Conservation (phyloP, 1,139 yeast species). For the Yarrowia galli region DNA sequence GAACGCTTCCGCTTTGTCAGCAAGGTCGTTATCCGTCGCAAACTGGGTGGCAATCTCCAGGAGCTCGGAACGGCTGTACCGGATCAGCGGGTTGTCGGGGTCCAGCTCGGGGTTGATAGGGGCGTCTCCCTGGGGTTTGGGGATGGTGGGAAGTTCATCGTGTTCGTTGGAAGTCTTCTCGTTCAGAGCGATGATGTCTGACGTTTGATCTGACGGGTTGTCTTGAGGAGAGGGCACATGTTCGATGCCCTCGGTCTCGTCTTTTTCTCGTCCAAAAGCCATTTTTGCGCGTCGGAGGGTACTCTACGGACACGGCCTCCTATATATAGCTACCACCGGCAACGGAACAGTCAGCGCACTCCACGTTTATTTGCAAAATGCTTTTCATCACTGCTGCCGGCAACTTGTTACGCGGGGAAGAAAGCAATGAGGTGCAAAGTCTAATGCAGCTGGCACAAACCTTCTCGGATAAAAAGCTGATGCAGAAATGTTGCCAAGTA, state of each 20-base stretch:
- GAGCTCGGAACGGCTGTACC: constrained; percentile 41
- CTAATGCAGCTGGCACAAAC: constrained; percentile 16
- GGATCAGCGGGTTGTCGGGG: constrained; percentile 42
- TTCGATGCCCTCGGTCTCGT: constrained; percentile 19
- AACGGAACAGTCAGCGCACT: not conserved
- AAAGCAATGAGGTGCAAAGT: constrained; percentile 21
- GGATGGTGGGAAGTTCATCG: constrained; percentile 3
- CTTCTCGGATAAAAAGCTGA: constrained; percentile 24
- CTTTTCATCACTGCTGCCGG: constrained; percentile 13
- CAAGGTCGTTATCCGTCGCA: constrained; percentile 42
- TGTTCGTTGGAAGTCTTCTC: constrained; percentile 27
- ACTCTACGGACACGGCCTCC: not conserved
- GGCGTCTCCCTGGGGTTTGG: not conserved
- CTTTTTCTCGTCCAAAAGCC: constrained; percentile 6
- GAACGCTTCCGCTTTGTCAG: constrained; percentile 41
- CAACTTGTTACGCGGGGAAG: constrained; percentile 28
- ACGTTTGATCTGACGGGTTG: constrained; percentile 12
- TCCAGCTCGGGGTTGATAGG: constrained; percentile 5
- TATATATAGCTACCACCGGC: constrained; percentile 2
- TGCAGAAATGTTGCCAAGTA: constrained; percentile 33
- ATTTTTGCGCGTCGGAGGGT: not conserved
- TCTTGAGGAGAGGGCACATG: constrained; percentile 11
- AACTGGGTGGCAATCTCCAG: constrained; percentile 42
- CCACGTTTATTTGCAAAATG: constrained; percentile 15
- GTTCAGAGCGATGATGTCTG: constrained; percentile 18